These are phyloP conservation scores for Populus tremula DNA, from an alignment of 345 rosid genomes.

Conservation along the genomic window DNA sequence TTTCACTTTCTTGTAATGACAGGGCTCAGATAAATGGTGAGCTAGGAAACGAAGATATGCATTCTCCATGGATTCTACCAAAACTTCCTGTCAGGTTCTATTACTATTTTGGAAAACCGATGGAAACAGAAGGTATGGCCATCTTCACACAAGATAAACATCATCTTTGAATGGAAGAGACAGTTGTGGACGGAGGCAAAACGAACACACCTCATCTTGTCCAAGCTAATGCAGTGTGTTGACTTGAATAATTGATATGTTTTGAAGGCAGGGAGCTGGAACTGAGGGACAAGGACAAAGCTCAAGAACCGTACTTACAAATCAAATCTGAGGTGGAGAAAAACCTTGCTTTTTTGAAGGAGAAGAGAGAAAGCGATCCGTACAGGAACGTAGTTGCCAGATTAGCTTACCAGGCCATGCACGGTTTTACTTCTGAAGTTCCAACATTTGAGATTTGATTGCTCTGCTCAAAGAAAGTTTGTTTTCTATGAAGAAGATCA, in stretches of 20 bases:
- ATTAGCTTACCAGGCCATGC: not conserved
- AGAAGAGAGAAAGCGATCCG: slow-evolving; percentile 33
- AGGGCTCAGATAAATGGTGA: slow-evolving; percentile 26
- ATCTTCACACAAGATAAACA: too few relatives aligned
- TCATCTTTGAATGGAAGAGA: not conserved
- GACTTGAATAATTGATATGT: not conserved
- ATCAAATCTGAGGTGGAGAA: slow-evolving; percentile 30
- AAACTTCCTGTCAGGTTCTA: slow-evolving; percentile 36
- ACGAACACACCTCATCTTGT: not conserved
- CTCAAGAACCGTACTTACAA: slow-evolving; percentile 24
- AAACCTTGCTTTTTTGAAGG: slow-evolving; percentile 19
- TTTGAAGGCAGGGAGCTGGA: not conserved
- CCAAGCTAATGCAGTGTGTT: not conserved
- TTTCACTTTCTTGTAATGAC: not conserved
- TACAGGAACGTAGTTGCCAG: slow-evolving; percentile 16
- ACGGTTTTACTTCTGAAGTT: not conserved
- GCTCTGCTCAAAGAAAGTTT: too few relatives aligned
- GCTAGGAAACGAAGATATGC: slow-evolving; percentile 19
- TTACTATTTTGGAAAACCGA: slow-evolving; percentile 35
- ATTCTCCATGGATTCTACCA: slow-evolving; percentile 24
- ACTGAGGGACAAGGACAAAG: slow-evolving; percentile 24
- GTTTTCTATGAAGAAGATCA: too few relatives aligned
- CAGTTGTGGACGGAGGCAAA: not conserved
- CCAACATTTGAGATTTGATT: not conserved
- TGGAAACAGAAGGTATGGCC: slow-evolving; percentile 28